Base-by-base conservation (phyloP, 2,329 filamentous ascomycete genomes). In the Didymella pomorum region DNA sequence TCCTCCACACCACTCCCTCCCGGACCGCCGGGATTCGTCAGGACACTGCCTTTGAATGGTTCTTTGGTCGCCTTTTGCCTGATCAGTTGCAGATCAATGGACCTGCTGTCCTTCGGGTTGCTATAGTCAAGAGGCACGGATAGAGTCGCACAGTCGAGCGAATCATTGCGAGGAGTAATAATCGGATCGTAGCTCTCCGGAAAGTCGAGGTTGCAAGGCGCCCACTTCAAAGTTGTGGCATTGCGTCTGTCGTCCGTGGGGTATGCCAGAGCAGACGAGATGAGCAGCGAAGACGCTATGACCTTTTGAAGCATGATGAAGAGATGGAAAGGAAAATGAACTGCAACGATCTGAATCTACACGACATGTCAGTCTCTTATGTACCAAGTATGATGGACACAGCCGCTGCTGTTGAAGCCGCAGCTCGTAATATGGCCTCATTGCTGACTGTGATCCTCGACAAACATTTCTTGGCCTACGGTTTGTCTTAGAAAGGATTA, bases 81-180 rank as follows among this genome's bases (percentile, higher is more conserved):
- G 39, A 71, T 43, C 4, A 76, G 59, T 6, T 72, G 60, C 5
- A 78, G 60, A 11, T 68, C 42, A 26, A 77, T 53, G 1, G 60
- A 71, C 26, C 62, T 55, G 9, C 52, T 61, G 25, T 63, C 62
- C 10, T 67, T 51, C 10, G 56, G 41, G 21, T 69, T 54, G 12
- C 68, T 69, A 48, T 77, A 78, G 56, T 78, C 76, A 1, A 78
- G 67, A 2, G 76, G 76, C 0, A 78, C 75, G 1, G 61, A 33
- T 3, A 78, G 55, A 18, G 52, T 74, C 2, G 67, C 74, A 56
- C 76, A 78, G 31, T 48, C 46, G 3, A 66, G 20, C 2, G 58
- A 31, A 20, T 51, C 55, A 2, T 37, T 37, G 33, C 47, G 33
- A 10, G 26, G 29, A 11, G 25, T 52, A 23, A 61, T 51, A 6